Conservation (phyloP, 169 alveolate species). For the Pseudocohnilembus persalinus region DNA sequence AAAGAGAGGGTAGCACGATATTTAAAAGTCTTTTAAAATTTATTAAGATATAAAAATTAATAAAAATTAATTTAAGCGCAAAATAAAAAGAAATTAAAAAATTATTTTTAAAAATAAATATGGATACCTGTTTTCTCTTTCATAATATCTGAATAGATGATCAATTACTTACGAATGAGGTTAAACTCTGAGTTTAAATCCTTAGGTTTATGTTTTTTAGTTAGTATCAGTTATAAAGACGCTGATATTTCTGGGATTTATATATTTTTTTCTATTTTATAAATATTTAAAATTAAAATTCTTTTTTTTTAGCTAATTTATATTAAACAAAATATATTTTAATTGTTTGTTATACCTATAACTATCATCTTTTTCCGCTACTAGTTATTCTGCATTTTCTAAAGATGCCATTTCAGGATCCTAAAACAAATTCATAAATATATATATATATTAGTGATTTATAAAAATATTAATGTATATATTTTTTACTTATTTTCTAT, state of each 20-base stretch:
- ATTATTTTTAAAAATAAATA: too few species aligned
- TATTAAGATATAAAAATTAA: too few species aligned
- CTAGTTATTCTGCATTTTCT: background rate
- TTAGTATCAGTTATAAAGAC: slow-evolving; percentile 8
- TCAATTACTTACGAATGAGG: slow-evolving; percentile 37
- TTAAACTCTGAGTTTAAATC: slow-evolving; percentile 26
- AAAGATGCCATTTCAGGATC: slow-evolving; percentile 1
- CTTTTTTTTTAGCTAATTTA: background rate
- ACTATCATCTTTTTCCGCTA: background rate
- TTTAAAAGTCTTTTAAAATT: slow-evolving; percentile 4
- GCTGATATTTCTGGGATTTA: slow-evolving; percentile 11
- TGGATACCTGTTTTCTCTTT: slow-evolving; percentile 42
- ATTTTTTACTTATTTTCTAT: background rate
- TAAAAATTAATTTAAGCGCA: too few species aligned
- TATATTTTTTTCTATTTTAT: slow-evolving; percentile 22
- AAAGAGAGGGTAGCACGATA: slow-evolving; percentile 29
- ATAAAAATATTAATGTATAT: too few species aligned
- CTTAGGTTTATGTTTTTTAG: slow-evolving; percentile 20
- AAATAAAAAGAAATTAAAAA: too few species aligned
- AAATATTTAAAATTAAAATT: background rate
- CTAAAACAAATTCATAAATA: too few species aligned
- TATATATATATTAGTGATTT: too few species aligned
- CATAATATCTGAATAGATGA: slow-evolving; percentile 46
- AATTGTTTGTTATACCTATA: background rate
- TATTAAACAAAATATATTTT: too few species aligned